A percentile compares a stretch with the other conserved stretches of the same genome.
Evolutionary conservation across 2,329 filamentous ascomycete species (phyloP).

Genomic region (Setomelanomma holmii): DNA sequence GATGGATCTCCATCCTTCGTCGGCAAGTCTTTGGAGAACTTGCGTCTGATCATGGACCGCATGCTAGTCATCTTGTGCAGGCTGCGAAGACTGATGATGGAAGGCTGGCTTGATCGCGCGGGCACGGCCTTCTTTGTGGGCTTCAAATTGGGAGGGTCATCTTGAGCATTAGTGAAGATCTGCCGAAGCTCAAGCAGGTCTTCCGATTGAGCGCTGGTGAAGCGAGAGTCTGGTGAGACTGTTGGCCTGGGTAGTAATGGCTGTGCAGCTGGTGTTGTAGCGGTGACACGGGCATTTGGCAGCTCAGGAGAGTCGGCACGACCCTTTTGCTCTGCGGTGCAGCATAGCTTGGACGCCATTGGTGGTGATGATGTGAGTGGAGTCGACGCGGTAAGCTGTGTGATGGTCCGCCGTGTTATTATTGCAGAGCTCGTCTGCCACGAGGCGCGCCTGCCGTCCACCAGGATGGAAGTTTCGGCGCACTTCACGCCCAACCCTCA

Average conservation of each 20-base stretch:
- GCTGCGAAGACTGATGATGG: slow-evolving; percentile 41
- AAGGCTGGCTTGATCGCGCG: slow-evolving; percentile 33
- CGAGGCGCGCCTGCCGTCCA: background rate
- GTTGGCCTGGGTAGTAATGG: slow-evolving; percentile 29
- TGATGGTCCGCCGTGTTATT: background rate
- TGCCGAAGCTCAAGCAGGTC: slow-evolving; percentile 43
- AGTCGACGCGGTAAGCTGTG: background rate
- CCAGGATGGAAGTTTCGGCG: too few species aligned
- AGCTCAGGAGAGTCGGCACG: slow-evolving; percentile 39
- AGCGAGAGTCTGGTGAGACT: slow-evolving; percentile 31
- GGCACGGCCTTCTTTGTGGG: slow-evolving; percentile 22
- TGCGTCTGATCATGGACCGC: slow-evolving; percentile 42
- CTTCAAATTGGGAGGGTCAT: slow-evolving; percentile 12
- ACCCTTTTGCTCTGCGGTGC: slow-evolving; percentile 38
- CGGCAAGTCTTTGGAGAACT: slow-evolving; percentile 36
- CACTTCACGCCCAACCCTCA: too few species aligned
- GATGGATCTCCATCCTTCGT: slow-evolving; percentile 17
- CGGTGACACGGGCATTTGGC: slow-evolving; percentile 41
- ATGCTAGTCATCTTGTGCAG: slow-evolving; percentile 46
- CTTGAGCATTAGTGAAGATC: slow-evolving; percentile 41
- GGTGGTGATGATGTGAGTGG: background rate
- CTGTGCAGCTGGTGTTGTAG: slow-evolving; percentile 32
- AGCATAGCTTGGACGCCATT: slow-evolving; percentile 46
- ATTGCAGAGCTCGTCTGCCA: background rate
- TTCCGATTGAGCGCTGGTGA: slow-evolving; percentile 39